Percentiles rank a stretch among this genome's conserved stretches.
These are phyloP conservation scores for Pichia rugopelliculosa DNA, from an alignment of 805 yeast genomes.

Conservation along the genomic window DNA sequence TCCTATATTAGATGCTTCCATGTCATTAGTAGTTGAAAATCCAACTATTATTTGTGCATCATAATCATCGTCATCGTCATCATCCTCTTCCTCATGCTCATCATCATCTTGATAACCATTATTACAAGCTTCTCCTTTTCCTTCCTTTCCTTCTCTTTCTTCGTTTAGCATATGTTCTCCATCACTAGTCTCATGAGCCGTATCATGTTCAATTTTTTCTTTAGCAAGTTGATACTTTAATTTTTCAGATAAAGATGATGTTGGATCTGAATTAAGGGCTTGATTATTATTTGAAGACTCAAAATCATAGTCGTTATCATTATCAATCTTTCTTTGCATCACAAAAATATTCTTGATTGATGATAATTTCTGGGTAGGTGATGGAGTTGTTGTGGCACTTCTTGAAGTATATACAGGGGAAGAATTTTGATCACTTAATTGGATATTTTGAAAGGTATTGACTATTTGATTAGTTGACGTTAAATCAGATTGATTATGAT, in stretches of 20 bases:
- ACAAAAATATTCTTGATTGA: slow-evolving; percentile 1
- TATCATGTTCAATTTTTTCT: slow-evolving; percentile 29
- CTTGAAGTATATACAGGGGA: background rate
- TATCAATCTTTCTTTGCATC: slow-evolving; percentile 7
- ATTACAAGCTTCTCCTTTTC: background rate
- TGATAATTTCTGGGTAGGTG: background rate
- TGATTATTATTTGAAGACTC: background rate
- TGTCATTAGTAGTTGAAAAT: background rate
- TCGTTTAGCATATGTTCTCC: slow-evolving; percentile 21
- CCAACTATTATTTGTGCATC: background rate
- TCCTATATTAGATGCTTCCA: background rate
- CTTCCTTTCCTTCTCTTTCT: slow-evolving; percentile 19
- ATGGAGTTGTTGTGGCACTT: background rate
- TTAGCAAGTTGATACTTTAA: slow-evolving; percentile 35
- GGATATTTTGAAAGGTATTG: background rate
- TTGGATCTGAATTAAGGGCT: background rate
- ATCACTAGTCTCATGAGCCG: slow-evolving; percentile 21
- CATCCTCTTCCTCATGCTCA: background rate
- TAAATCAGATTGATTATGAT: background rate
- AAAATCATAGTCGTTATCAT: background rate
- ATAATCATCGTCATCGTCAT: background rate
- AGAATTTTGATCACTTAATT: background rate
- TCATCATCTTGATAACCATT: background rate
- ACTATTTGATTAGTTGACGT: background rate
- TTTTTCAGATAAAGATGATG: slow-evolving; percentile 29